Percentiles rank a stretch among this genome's conserved stretches.
Evolutionary conservation across 2,329 filamentous ascomycete species (phyloP).

Genomic region (Fusarium foetens): DNA sequence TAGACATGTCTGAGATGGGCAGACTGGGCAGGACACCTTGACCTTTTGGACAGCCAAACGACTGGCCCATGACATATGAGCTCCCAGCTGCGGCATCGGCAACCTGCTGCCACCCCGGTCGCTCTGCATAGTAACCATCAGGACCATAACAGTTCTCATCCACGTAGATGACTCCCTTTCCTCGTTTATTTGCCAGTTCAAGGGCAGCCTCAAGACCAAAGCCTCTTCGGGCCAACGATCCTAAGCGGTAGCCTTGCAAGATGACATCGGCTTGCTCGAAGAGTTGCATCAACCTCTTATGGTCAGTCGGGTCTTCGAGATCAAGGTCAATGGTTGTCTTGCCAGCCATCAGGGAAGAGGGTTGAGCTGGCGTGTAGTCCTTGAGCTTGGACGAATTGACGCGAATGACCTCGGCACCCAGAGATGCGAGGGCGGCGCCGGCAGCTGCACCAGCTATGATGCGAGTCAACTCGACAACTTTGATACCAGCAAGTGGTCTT

Average conservation of each 20-base stretch:
- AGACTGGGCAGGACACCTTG: neutral
- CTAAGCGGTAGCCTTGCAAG: neutral
- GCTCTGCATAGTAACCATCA: slow-evolving; percentile 64
- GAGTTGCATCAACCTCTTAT: neutral
- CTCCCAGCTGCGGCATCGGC: slow-evolving; percentile 55
- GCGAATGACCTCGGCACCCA: neutral
- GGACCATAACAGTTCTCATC: slow-evolving; percentile 73
- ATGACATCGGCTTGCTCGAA: neutral
- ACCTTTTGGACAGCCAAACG: neutral
- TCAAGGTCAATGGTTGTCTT: neutral
- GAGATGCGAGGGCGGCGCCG: neutral
- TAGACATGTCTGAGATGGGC: neutral
- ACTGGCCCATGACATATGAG: neutral
- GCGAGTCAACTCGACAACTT: neutral
- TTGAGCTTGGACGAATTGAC: neutral
- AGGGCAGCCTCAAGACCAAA: neutral
- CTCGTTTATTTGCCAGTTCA: slow-evolving; percentile 48
- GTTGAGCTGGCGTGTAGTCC: neutral
- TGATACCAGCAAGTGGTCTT: neutral
- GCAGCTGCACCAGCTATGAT: neutral
- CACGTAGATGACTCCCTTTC: slow-evolving; percentile 71
- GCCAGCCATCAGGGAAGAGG: neutral
- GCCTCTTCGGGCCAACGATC: neutral
- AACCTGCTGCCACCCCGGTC: slow-evolving; percentile 74
- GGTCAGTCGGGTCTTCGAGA: neutral